Conservation (phyloP, 805 yeast genomes). For the Kockiozyma suomiensis region DNA sequence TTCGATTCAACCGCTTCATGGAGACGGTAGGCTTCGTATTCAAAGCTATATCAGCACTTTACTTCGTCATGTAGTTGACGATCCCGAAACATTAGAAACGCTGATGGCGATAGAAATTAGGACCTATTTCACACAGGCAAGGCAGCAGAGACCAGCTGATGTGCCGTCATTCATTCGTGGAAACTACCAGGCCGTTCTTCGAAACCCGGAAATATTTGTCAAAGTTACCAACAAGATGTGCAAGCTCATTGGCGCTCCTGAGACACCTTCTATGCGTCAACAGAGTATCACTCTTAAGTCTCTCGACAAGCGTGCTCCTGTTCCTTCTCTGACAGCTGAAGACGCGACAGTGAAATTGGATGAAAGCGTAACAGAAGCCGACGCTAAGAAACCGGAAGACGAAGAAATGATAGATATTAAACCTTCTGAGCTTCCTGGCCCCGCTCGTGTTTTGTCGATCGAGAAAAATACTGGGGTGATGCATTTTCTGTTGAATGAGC, state of each 20-base stretch:
- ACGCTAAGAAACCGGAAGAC: slow-evolving; percentile 10
- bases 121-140: slow-evolving; percentile 42
- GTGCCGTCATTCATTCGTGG: slow-evolving; percentile 42
- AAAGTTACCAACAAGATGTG: slow-evolving; percentile 44
- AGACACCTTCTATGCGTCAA: slow-evolving; percentile 12
- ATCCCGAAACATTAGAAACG: slow-evolving; percentile 51
- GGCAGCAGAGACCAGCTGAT: slow-evolving; percentile 39
- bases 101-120: slow-evolving; percentile 57
- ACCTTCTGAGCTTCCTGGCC: slow-evolving; percentile 38
- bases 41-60: slow-evolving; percentile 57
- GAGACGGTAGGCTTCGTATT: slow-evolving; percentile 44
- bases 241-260: slow-evolving; percentile 17
- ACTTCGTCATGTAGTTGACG: slow-evolving; percentile 70
- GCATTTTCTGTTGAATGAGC: slow-evolving; percentile 62
- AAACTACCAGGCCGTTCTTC: slow-evolving; percentile 38
- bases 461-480: slow-evolving; percentile 58
- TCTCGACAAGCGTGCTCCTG: slow-evolving; percentile 2
- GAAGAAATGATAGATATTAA: slow-evolving; percentile 38
- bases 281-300: slow-evolving; percentile 24
- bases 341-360: background rate
- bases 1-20: slow-evolving; percentile 45
- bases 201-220: slow-evolving; percentile 55
- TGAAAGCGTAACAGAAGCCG: slow-evolving; percentile 8
- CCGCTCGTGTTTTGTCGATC: slow-evolving; percentile 17
- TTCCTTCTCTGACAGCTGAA: background rate